Base-by-base conservation (phyloP, 495 filamentous ascomycete genomes). In the Xylaria venustula region DNA sequence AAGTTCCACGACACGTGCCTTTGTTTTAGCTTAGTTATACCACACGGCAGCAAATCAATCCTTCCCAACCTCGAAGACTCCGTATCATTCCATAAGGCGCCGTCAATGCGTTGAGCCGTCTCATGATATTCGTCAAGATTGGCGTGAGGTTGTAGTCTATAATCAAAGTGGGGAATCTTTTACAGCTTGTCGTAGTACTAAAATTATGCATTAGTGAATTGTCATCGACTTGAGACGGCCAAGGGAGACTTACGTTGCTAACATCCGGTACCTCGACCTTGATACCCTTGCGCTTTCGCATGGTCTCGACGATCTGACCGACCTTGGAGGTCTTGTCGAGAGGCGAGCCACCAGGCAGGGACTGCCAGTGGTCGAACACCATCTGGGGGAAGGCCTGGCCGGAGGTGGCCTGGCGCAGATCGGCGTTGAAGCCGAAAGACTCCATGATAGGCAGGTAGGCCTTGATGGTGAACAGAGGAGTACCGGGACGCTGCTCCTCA, bases 151-250 rank as follows among this genome's bases (percentile, higher is more conserved):
- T 65, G 66, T 70, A 73, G 64, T 70, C 72, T 69, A 70, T 75
- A 68, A 67, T 67, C 60, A 68, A 63, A 58, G 67, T 65, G 61
- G 66, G 63, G 69, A 67, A 55, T 55, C 63, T 66, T 76, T 81
- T 96, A 97, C 82, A 97, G 88, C 90, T 96, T 96, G 88, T 97
- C 93, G 81, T 97, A 97, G 89, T 97, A 97, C 92, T 97, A 67
- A 61, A 69, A 4, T 30, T 62, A 17, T 44, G 36, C 51, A 76
- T 92, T 83, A 93, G 87, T 64, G 74, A 66, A 53, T 41, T 50
- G 26, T 53, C 20, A 41, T 11, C n/a, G 54, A n/a, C 36, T 8
- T 40, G 22, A 11, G 26, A 20, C 0, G 25, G 9, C 19, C 7
- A 44, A 23, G 37, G 58, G 17, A 22, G 60, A 90, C 91, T 92